phyloP scores from a whole-genome alignment of 1,284 basidiomycete genomes.

The Pholiota adiposa region DNA sequence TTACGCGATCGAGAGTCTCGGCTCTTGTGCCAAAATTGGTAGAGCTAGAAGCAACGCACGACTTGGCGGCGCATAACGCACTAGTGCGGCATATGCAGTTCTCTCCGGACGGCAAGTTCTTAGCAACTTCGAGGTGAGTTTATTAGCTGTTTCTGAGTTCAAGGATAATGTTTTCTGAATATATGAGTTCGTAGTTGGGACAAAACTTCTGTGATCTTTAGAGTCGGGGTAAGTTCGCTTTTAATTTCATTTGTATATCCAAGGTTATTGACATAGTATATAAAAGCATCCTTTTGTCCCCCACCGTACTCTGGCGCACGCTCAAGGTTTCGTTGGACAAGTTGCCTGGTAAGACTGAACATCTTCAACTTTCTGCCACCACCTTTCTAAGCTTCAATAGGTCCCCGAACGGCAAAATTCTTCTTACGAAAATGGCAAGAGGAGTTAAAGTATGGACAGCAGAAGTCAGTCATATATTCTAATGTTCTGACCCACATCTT shows the following conservation, averaged over 20 bases:
- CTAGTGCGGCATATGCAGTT: conserved; percentile 74
- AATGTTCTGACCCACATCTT: conserved; percentile 1
- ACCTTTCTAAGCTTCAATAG: conserved; percentile 37
- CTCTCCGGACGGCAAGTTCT: conserved; percentile 69
- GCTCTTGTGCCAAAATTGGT: conserved; percentile 62
- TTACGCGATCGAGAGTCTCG: conserved; percentile 56
- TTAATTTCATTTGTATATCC: conserved; percentile 14
- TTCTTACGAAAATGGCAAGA: conserved; percentile 70
- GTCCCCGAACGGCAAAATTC: conserved; percentile 66
- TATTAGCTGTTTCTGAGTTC: too few species aligned
- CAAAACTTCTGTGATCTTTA: conserved; percentile 74
- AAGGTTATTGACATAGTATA: too few species aligned
- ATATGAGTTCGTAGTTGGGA: conserved; percentile 76
- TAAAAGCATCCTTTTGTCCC: conserved; percentile 57
- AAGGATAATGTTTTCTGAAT: too few species aligned
- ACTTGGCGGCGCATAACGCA: conserved; percentile 65
- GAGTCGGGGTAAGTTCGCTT: conserved; percentile 64
- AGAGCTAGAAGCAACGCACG: conserved; percentile 59
- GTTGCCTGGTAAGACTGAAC: conserved; percentile 65
- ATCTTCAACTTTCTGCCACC: background rate
- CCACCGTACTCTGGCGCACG: conserved; percentile 71
- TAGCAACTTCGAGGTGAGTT: conserved; percentile 70
- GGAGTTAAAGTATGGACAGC: conserved; percentile 79
- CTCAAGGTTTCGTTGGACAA: conserved; percentile 77
- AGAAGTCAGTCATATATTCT: conserved; percentile 46